phyloP scores from a whole-genome alignment of 2,329 filamentous ascomycete genomes.

The Xylaria sp. region DNA sequence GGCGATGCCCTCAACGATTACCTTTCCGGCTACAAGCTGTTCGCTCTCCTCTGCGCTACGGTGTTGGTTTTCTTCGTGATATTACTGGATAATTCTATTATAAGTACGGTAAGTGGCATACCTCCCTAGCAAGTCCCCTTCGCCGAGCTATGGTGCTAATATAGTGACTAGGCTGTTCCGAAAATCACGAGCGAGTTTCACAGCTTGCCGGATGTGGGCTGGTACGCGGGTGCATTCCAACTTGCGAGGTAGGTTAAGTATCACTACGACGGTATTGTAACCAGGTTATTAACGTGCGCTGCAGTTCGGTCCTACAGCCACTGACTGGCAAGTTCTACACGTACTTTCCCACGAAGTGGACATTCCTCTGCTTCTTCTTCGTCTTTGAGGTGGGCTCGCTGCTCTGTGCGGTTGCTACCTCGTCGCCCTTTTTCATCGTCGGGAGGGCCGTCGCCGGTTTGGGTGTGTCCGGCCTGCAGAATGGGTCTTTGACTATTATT shows the following conservation, averaged over 20 bases:
- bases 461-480: slow-evolving; percentile 62
- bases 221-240: slow-evolving; percentile 64
- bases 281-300: slow-evolving; percentile 23
- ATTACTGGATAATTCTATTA: slow-evolving; percentile 64
- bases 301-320: slow-evolving; percentile 60
- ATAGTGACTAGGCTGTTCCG: slow-evolving; percentile 53
- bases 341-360: slow-evolving; percentile 52
- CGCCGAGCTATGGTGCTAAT: slow-evolving; percentile 15
- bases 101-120: slow-evolving; percentile 56
- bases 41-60: slow-evolving; percentile 47
- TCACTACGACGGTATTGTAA: background rate
- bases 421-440: slow-evolving; percentile 62
- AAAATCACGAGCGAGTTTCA: slow-evolving; percentile 62
- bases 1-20: slow-evolving; percentile 41
- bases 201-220: slow-evolving; percentile 62
- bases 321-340: slow-evolving; percentile 63
- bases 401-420: slow-evolving; percentile 61
- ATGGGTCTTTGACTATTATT: slow-evolving; percentile 63
- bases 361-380: slow-evolving; percentile 55
- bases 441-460: slow-evolving; percentile 64
- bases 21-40: slow-evolving; percentile 43
- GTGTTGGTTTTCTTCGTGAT: slow-evolving; percentile 54
- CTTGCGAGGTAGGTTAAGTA: slow-evolving; percentile 52
- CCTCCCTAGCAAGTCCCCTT: background rate
- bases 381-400: slow-evolving; percentile 66